Evolutionary conservation across 257 asterid species (phyloP), one percentile per base, ranked within the genome.

Genomic region (Gynochthodes officinalis): DNA sequence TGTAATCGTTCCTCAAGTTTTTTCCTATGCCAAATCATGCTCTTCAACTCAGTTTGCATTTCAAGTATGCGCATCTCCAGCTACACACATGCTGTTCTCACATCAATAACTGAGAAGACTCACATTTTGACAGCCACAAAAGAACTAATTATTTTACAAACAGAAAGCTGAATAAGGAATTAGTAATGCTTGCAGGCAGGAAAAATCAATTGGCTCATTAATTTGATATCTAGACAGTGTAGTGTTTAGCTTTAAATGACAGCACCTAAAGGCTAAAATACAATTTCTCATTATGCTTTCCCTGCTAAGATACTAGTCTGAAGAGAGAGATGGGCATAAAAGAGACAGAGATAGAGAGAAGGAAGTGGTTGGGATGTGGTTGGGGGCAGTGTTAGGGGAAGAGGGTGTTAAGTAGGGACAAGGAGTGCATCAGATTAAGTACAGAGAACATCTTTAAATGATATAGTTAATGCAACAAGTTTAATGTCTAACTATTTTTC

Each of bases 31-130:
- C 87, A 80, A 15, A 83, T 42, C 44, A 78, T 74, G 28, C 67
- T 62, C 60, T 88, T 89, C 73, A 86, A 55, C 82, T 84, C 95
- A 10, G 28, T 80, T 72, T 67, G 80, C 86, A 85, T 62, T 72
- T 79, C 78, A 50, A 71, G 79, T 19, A 89, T 43, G 61, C 80
- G 89, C 73, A 79, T 79, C 78, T 84, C 95, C 65, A 89, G 82
- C 97, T 91, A 84, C 86, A 87, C 8, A 50, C 69, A 11, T n/a
- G 64, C 76, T 53, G 63, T 48, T 49, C 75, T 60, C 70, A 7
- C 44, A 58, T 83, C 42, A 82, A 84, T 64, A 33, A 57, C 23
- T 23, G 27, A 28, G 12, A 30, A 50, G 30, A 68, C 55, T 21
- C 16, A n/a, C 23, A 65, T 12, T 23, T 50, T 19, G 43, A 11